Evolutionary conservation across 306 rosid species (phyloP).

Genomic region (Lotus japonicus): DNA sequence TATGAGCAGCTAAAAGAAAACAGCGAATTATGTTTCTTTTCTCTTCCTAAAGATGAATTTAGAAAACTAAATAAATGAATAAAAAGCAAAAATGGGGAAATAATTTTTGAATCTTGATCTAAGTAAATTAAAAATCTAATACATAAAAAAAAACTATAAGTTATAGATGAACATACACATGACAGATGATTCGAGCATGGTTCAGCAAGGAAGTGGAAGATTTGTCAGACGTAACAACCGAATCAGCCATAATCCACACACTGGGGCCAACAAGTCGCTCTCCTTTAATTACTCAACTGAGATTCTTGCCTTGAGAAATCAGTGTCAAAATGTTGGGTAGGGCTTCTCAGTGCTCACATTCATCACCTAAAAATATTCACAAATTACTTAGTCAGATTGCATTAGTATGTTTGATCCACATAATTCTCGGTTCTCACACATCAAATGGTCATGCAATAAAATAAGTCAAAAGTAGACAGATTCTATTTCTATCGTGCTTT

Average conservation of each 20-base stretch:
- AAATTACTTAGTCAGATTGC: too few species aligned
- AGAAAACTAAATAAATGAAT: background rate
- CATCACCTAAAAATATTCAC: too few species aligned
- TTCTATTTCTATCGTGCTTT: too few species aligned
- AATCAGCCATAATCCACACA: slow-evolving; percentile 43
- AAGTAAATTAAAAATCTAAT: background rate
- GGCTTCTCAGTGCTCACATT: too few species aligned
- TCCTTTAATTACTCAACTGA: background rate
- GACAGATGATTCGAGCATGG: slow-evolving; percentile 61
- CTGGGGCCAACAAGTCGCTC: background rate
- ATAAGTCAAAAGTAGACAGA: too few species aligned
- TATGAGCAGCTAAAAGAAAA: background rate
- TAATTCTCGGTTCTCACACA: too few species aligned
- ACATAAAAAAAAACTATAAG: background rate
- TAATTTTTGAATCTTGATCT: background rate
- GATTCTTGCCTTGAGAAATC: background rate
- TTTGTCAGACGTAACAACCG: slow-evolving; percentile 33
- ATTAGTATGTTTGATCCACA: too few species aligned
- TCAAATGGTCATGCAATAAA: too few species aligned
- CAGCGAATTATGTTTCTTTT: background rate
- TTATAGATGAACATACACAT: slow-evolving; percentile 47
- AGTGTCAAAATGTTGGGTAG: background rate
- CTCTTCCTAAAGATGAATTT: background rate
- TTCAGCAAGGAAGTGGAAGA: slow-evolving; percentile 40
- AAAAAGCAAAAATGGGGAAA: background rate